Evolutionary conservation across 371 early-diverging fungal genomes (phyloP).

Genomic region (Syncephalastrum contaminatum): DNA sequence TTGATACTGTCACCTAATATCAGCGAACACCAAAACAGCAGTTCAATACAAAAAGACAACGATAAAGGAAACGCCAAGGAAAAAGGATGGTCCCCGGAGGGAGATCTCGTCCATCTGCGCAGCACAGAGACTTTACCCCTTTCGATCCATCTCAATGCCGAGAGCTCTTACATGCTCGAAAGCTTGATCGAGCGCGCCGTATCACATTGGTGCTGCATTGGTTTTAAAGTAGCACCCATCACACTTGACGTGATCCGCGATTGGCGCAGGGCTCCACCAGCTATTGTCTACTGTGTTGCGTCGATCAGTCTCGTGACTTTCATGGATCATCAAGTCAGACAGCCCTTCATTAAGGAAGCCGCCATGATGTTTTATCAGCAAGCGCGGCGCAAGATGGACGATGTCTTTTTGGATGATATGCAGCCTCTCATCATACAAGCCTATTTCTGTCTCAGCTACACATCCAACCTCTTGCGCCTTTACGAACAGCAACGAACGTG

Average conservation of each 20-base stretch:
- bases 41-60: background rate
- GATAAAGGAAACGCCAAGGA: background rate
- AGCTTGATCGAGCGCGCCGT: constrained; percentile 20
- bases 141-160: constrained; percentile 12
- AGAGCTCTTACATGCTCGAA: constrained; percentile 17
- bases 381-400: constrained; percentile 30
- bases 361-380: constrained; percentile 31
- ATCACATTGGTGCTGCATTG: constrained; percentile 33
- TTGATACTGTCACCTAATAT: background rate
- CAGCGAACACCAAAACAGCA: too few species aligned
- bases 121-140: constrained; percentile 12
- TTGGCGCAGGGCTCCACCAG: constrained; percentile 21
- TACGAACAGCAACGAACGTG: constrained; percentile 22
- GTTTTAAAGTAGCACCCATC: constrained; percentile 31
- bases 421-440: constrained; percentile 13
- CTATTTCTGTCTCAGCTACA: constrained; percentile 24
- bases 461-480: constrained; percentile 21
- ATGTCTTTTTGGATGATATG: constrained; percentile 18
- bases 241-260: constrained; percentile 15
- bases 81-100: constrained; percentile 6
- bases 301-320: constrained; percentile 29
- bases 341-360: constrained; percentile 18
- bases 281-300: constrained; percentile 30
- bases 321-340: constrained; percentile 16
- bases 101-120: constrained; percentile 4